phyloP scores from a whole-genome alignment of 2,329 filamentous ascomycete species.

The Verticillium nubilum region DNA sequence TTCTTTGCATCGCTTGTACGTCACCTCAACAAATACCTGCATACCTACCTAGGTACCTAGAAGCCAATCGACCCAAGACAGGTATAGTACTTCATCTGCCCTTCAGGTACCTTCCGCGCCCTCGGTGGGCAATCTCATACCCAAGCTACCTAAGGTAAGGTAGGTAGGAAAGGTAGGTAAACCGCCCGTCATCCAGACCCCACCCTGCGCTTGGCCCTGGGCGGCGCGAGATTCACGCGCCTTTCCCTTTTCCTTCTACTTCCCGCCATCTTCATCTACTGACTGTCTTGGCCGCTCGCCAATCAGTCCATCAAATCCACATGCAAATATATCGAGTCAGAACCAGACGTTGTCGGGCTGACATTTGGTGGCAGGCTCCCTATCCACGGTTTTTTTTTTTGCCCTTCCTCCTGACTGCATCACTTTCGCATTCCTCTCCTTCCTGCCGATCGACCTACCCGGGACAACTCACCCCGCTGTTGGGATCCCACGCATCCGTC shows the following conservation, averaged over 20 bases:
- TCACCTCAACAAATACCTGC: neutral
- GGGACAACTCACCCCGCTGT: neutral
- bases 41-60: neutral
- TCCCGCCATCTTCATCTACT: neutral
- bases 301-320: neutral
- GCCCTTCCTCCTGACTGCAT: neutral
- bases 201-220: neutral
- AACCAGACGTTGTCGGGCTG: neutral
- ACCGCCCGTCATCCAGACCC: neutral
- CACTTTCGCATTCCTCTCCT: neutral
- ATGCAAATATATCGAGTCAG: neutral
- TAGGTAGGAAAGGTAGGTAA: too few relatives aligned
- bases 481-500: neutral
- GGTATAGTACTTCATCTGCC: neutral
- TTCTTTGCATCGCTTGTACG: neutral
- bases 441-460: neutral
- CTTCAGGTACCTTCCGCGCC: neutral
- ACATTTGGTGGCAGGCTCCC: neutral
- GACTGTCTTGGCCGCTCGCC: neutral
- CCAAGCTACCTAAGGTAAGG: too few relatives aligned
- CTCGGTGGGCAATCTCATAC: neutral
- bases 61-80: neutral
- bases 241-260: neutral
- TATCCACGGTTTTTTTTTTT: neutral
- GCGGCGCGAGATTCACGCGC: neutral